Conservation (phyloP, 495 filamentous ascomycete genomes). For the Paragyromitra xinjiangensis region DNA sequence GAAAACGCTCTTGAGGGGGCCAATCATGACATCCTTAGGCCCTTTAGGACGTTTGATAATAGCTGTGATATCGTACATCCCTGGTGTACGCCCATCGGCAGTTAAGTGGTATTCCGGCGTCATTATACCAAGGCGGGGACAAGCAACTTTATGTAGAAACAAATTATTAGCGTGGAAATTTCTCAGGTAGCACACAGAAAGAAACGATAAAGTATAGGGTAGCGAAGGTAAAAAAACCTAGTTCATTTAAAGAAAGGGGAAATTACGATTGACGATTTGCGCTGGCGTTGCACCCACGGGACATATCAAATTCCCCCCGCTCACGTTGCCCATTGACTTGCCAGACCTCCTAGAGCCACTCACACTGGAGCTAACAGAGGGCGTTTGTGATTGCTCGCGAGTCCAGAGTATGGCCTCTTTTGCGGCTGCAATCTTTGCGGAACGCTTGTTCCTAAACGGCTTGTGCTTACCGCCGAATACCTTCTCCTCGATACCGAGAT, state of each 20-base stretch:
- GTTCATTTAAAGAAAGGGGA: constrained; percentile 3
- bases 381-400: constrained; percentile 33
- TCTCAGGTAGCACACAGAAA: background rate
- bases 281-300: constrained; percentile 34
- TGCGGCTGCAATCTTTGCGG: constrained; percentile 52
- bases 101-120: constrained; percentile 51
- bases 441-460: constrained; percentile 53
- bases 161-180: constrained; percentile 7
- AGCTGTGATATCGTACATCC: constrained; percentile 51
- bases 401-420: constrained; percentile 54
- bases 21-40: constrained; percentile 48
- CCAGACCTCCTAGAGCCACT: constrained; percentile 32
- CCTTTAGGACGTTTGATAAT: constrained; percentile 46
- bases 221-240: background rate
- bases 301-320: constrained; percentile 27
- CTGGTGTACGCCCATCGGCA: constrained; percentile 35
- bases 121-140: constrained; percentile 50
- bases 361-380: constrained; percentile 25
- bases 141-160: constrained; percentile 40
- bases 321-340: constrained; percentile 8
- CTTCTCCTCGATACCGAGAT: constrained; percentile 40
- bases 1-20: constrained; percentile 48
- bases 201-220: background rate
- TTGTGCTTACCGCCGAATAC: constrained; percentile 55
- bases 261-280: constrained; percentile 52